phyloP scores from a whole-genome alignment of 352 stramenopile species.

The Globisporangium megalacanthum region DNA sequence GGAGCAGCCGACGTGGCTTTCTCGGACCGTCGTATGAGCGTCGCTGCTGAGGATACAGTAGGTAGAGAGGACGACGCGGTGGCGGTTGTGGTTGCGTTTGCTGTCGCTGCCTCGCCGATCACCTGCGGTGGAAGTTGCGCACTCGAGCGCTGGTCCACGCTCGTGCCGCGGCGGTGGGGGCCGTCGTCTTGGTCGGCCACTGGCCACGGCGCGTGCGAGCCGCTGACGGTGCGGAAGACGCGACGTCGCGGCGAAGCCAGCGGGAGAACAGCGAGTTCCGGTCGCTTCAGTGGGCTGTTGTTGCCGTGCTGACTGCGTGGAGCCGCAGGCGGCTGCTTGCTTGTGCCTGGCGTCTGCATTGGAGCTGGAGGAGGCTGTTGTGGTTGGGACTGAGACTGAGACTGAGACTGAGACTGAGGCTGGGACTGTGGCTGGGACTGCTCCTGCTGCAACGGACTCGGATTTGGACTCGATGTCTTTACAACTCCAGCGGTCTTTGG shows the following conservation, averaged over 20 bases:
- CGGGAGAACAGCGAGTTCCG: conserved; percentile 6
- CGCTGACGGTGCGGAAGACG: conserved; percentile 7
- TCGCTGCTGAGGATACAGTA: background rate
- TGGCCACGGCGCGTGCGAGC: conserved; percentile 3
- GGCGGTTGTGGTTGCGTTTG: background rate
- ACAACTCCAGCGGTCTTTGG: too few relatives aligned
- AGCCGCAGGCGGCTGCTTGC: background rate
- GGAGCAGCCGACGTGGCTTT: background rate
- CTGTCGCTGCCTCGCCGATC: background rate
- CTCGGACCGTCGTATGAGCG: background rate
- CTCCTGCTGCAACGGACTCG: too few relatives aligned
- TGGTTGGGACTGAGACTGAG: background rate
- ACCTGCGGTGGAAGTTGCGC: background rate
- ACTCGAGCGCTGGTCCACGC: conserved; percentile 4
- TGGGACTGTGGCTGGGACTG: background rate
- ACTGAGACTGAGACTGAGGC: background rate
- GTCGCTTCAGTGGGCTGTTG: conserved; percentile 1
- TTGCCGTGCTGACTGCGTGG: conserved; percentile 5
- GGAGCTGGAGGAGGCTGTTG: background rate
- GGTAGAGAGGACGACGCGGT: background rate
- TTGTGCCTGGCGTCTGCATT: background rate
- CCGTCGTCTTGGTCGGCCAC: conserved; percentile 4
- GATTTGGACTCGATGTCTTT: too few relatives aligned
- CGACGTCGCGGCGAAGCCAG: conserved; percentile 16
- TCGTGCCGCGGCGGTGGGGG: conserved; percentile 9